phyloP scores from a whole-genome alignment of 805 yeast species.

The Wickerhamomyces queroliae region DNA sequence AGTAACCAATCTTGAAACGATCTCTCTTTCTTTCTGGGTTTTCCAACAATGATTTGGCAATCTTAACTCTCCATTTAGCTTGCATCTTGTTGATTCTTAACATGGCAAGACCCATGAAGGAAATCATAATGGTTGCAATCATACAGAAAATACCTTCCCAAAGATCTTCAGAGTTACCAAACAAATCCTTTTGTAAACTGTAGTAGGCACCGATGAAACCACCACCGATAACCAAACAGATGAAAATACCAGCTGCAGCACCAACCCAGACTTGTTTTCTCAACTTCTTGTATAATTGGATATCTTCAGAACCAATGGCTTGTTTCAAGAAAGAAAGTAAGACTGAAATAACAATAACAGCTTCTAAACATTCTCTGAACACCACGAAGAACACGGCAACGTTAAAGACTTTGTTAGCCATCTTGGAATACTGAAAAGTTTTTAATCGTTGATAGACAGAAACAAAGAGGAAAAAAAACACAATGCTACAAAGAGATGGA shows the following conservation, averaged over 20 bases:
- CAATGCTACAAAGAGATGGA: too few species aligned
- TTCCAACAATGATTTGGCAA: conserved; percentile 76
- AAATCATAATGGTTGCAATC: conserved; percentile 83
- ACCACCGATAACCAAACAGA: conserved; percentile 83
- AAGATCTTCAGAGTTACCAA: conserved; percentile 82
- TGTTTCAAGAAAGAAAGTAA: conserved; percentile 87
- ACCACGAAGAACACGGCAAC: conserved; percentile 77
- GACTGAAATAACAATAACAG: conserved; percentile 86
- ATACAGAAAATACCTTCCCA: conserved; percentile 97
- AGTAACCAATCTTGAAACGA: conserved; percentile 47
- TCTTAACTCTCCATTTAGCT: conserved; percentile 93
- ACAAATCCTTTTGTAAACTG: conserved; percentile 71
- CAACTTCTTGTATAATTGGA: conserved; percentile 51
- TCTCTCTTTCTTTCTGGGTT: conserved; percentile 44
- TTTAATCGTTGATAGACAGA: not conserved
- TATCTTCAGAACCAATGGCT: conserved; percentile 58
- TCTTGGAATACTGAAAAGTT: not conserved
- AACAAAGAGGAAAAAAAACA: not conserved
- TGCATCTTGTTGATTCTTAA: conserved; percentile 93
- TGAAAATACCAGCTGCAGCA: conserved; percentile 59
- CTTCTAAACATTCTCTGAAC: conserved; percentile 92
- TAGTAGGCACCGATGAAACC: conserved; percentile 95
- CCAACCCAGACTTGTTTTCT: conserved; percentile 88
- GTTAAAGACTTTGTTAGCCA: conserved; percentile 29
- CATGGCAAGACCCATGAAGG: conserved; percentile 96